These are phyloP conservation scores for Amanita exitialis DNA, from an alignment of 768 basidiomycete genomes.

Conservation along the genomic window DNA sequence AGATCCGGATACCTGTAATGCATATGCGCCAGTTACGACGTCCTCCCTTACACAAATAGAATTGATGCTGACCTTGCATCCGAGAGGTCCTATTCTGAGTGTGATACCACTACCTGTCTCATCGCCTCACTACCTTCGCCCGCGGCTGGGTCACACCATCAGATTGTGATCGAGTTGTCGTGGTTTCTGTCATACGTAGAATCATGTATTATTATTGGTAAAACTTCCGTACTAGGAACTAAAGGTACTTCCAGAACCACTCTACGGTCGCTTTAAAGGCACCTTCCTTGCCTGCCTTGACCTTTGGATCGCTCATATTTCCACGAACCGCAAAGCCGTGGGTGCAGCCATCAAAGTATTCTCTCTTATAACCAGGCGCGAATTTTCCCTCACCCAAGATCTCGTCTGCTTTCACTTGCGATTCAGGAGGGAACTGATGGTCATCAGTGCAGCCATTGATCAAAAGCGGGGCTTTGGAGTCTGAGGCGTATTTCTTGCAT, in stretches of 20 bases:
- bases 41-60: too few relatives aligned
- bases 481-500: constrained; percentile 33
- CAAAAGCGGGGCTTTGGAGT: constrained; percentile 45
- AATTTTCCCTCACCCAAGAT: constrained; percentile 38
- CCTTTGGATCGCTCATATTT: constrained; percentile 35
- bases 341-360: constrained; percentile 35
- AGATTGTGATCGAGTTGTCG: too few relatives aligned
- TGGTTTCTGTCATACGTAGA: too few relatives aligned
- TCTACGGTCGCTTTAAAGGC: constrained; percentile 48
- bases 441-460: constrained; percentile 58
- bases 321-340: constrained; percentile 50
- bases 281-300: constrained; percentile 56
- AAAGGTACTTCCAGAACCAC: constrained; percentile 26
- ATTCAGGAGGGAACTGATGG: constrained; percentile 35
- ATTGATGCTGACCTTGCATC: too few relatives aligned
- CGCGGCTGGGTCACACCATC: too few relatives aligned
- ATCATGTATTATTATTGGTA: too few relatives aligned
- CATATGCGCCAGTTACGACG: too few relatives aligned
- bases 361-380: constrained; percentile 38
- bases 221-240: not conserved
- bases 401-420: constrained; percentile 34
- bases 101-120: too few relatives aligned
- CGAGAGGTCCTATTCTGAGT: too few relatives aligned
- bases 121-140: too few relatives aligned
- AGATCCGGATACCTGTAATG: too few relatives aligned